phyloP scores from a whole-genome alignment of 352 stramenopile species.

The Pythium plurisporium region DNA sequence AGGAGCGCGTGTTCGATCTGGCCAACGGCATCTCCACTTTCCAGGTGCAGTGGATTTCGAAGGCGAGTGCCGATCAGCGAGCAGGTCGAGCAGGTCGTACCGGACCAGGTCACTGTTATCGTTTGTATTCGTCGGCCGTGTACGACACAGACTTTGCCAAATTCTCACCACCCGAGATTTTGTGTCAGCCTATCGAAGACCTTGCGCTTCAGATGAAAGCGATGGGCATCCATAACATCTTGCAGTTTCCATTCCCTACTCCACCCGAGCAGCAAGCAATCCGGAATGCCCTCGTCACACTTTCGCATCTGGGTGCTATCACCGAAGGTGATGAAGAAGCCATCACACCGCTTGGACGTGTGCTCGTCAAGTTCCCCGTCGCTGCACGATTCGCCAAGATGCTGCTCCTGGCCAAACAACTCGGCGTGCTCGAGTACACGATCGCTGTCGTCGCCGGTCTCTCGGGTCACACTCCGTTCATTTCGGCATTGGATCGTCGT shows the following conservation, averaged over 20 bases:
- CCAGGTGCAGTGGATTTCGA: conserved; percentile 89
- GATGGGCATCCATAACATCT: conserved; percentile 96
- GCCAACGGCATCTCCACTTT: conserved; percentile 91
- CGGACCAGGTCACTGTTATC: conserved; percentile 97
- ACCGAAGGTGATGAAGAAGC: conserved; percentile 47
- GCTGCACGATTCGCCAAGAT: conserved; percentile 88
- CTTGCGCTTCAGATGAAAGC: conserved; percentile 97
- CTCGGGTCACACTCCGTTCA: conserved; percentile 72
- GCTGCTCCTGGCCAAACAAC: conserved; percentile 74
- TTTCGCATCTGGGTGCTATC: conserved; percentile 77
- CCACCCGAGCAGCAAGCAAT: conserved; percentile 88
- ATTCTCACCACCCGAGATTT: conserved; percentile 88
- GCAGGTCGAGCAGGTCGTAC: conserved; percentile 95
- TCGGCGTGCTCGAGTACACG: conserved; percentile 69
- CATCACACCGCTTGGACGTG: conserved; percentile 78
- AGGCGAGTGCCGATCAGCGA: conserved; percentile 83
- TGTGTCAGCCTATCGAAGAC: conserved; percentile 93
- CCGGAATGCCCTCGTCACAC: conserved; percentile 75
- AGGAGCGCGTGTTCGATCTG: conserved; percentile 95
- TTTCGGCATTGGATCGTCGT: conserved; percentile 51
- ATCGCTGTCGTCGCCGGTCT: conserved; percentile 78
- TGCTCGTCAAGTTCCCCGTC: conserved; percentile 86
- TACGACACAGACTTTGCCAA: conserved; percentile 94
- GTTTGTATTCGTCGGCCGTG: conserved; percentile 95
- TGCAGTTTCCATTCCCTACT: conserved; percentile 96